Percentiles rank a stretch among this genome's conserved stretches.
Conservation (phyloP, 2,329 filamentous ascomycete genomes). For the Aspergillus floridensis region DNA sequence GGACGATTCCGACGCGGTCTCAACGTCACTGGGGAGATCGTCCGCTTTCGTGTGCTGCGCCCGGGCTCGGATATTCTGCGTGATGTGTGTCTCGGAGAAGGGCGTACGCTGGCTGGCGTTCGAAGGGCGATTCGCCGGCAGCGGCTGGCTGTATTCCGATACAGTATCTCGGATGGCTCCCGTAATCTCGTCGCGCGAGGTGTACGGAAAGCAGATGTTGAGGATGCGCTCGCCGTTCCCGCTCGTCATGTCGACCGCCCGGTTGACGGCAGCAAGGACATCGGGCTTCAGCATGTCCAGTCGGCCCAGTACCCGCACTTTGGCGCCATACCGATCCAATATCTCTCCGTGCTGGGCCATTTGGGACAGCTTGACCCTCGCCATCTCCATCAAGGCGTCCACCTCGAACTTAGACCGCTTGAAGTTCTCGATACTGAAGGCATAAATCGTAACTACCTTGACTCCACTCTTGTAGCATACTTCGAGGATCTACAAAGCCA, state of each 20-base stretch:
- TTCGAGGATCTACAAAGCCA: slow-evolving; percentile 69
- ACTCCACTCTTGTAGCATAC: slow-evolving; percentile 98
- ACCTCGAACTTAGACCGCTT: slow-evolving; percentile 96
- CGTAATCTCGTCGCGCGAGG: slow-evolving; percentile 91
- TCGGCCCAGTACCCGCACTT: slow-evolving; percentile 81
- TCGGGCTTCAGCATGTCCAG: slow-evolving; percentile 80
- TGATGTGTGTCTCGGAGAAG: slow-evolving; percentile 85
- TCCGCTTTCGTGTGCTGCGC: slow-evolving; percentile 38
- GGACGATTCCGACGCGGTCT: slow-evolving; percentile 44
- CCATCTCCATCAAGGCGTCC: slow-evolving; percentile 95
- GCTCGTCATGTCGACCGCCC: slow-evolving; percentile 80
- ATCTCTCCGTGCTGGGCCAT: slow-evolving; percentile 90
- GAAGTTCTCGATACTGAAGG: slow-evolving; percentile 99
- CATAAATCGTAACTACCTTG: slow-evolving; percentile 95
- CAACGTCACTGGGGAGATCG: slow-evolving; percentile 49
- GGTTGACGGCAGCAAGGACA: slow-evolving; percentile 83
- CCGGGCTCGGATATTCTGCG: slow-evolving; percentile 75
- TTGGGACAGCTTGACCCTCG: slow-evolving; percentile 90
- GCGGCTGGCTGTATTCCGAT: slow-evolving; percentile 74
- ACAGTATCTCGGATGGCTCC: slow-evolving; percentile 85
- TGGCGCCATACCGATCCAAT: slow-evolving; percentile 86
- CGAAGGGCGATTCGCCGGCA: slow-evolving; percentile 45
- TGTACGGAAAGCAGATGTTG: slow-evolving; percentile 98
- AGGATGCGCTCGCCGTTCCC: slow-evolving; percentile 76
- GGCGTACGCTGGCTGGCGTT: slow-evolving; percentile 53